Conservation (phyloP, 768 basidiomycete species). For the Mycena kentingensis region DNA sequence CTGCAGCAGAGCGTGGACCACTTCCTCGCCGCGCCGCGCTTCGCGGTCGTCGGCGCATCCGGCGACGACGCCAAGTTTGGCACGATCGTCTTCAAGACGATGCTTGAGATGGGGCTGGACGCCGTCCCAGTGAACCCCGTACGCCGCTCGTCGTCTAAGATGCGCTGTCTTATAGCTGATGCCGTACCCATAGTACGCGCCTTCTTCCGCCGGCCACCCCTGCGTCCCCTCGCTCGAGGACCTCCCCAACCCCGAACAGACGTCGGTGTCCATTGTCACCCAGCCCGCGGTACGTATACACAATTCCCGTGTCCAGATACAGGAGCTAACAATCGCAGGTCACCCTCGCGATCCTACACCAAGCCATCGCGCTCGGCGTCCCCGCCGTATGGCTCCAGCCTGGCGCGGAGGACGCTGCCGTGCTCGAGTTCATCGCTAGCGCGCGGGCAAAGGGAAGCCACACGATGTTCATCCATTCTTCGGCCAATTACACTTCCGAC, state of each 20-base stretch:
- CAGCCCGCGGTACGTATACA: conserved; percentile 43
- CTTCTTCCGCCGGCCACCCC: conserved; percentile 45
- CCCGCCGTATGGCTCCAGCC: conserved; percentile 68
- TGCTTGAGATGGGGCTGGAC: conserved; percentile 42
- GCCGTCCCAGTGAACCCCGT: conserved; percentile 59
- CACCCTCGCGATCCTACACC: conserved; percentile 50
- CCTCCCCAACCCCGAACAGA: conserved; percentile 45
- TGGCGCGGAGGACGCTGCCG: conserved; percentile 52
- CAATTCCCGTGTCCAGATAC: not conserved
- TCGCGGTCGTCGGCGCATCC: conserved; percentile 60
- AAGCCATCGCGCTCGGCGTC: conserved; percentile 45
- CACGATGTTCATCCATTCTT: conserved; percentile 12
- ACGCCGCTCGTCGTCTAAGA: not conserved
- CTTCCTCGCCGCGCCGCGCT: conserved; percentile 50
- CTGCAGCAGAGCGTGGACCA: too few relatives aligned
- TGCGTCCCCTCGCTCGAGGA: conserved; percentile 44
- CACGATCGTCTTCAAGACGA: conserved; percentile 46
- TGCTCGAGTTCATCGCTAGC: conserved; percentile 27
- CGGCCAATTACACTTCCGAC: not conserved
- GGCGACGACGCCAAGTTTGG: conserved; percentile 49
- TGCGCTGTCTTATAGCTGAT: not conserved
- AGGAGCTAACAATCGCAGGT: conserved; percentile 34
- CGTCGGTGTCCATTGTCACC: conserved; percentile 58
- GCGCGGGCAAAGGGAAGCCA: conserved; percentile 3
- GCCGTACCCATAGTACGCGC: conserved; percentile 4